Conservation (phyloP, 2,329 filamentous ascomycete species). For the Monilinia fructicola region DNA sequence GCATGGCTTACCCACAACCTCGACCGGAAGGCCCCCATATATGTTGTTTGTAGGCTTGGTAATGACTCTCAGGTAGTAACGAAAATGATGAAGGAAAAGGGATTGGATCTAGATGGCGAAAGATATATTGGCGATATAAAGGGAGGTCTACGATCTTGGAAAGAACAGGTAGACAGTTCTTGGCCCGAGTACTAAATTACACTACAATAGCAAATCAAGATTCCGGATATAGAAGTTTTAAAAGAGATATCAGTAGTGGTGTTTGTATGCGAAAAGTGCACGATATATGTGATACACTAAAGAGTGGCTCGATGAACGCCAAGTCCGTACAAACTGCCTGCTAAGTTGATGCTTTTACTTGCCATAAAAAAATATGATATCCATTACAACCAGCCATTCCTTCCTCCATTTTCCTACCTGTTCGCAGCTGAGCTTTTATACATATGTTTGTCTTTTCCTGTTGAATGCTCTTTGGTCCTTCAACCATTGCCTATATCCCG, state of each 20-base stretch:
- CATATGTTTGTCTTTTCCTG: slow-evolving; percentile 61
- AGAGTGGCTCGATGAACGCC: slow-evolving; percentile 23
- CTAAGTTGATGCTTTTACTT: slow-evolving; percentile 13
- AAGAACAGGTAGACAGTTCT: slow-evolving; percentile 59
- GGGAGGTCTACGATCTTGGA: slow-evolving; percentile 74
- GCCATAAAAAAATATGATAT: slow-evolving; percentile 15
- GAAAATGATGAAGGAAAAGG: slow-evolving; percentile 60
- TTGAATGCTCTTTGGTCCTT: slow-evolving; percentile 98
- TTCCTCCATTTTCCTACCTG: slow-evolving; percentile 22
- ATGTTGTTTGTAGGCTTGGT: slow-evolving; percentile 71
- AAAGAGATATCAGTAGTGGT: slow-evolving; percentile 23
- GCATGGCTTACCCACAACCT: slow-evolving; percentile 46
- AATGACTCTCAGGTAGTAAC: slow-evolving; percentile 76
- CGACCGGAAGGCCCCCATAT: slow-evolving; percentile 55
- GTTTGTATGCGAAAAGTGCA: slow-evolving; percentile 10
- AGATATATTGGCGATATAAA: slow-evolving; percentile 68
- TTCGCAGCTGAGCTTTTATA: slow-evolving; percentile 23
- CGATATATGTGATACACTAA: slow-evolving; percentile 1
- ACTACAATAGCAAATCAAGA: background rate
- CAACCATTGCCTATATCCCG: slow-evolving; percentile 89
- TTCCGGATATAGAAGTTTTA: background rate
- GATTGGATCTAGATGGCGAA: slow-evolving; percentile 48
- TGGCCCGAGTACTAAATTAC: slow-evolving; percentile 55
- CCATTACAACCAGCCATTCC: slow-evolving; percentile 19
- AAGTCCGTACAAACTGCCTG: slow-evolving; percentile 15